Base-by-base conservation (phyloP, 2,329 filamentous ascomycete species). In the Aspergillus sp. region DNA sequence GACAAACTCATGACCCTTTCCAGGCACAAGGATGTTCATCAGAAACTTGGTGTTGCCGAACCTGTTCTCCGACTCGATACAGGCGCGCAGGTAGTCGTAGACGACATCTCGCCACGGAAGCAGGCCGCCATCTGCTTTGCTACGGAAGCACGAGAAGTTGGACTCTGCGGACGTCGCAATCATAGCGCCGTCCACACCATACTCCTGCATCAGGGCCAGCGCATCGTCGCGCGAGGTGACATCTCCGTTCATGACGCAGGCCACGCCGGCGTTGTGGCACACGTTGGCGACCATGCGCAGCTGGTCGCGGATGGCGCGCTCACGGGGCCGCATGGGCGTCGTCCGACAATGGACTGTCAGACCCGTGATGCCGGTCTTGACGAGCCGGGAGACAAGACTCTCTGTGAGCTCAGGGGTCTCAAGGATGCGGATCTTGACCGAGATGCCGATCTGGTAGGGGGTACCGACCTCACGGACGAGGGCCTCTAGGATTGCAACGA, bases 331-430 rank as follows among this genome's bases (percentile, higher is more conserved):
- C 94, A 99, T 99, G 1, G 92, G 90, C 5, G 92, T 93, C 0
- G 94, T 99, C 20, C 94, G 89, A 73, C 94, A 99, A 76, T 99
- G 94, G 1, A 99, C 84, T 0, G 94, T 97, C 58, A 99, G 76
- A 0, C 89, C 92, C 2, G 87, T 94, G 68, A 99, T 97, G 2
- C 94, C 94, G 0, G 94, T 99, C 47, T 80, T 82, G 59, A 89
- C 89, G 3, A 99, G 84, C 52, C 83, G 80, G 47, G 85, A 79
- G 13, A 99, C 93, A 14, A 99, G 79, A 1, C 78, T 77, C 62
- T 89, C 85, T 0, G 94, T 99, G 66, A 87, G 76, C 53, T 85
- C 86, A 0, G 88, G 77, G 0, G 86, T 89, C 50, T 91, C 85
- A 2, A 99, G 79, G 22, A 99, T 81, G 45, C 94, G 85, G 53